Conservation (phyloP, 495 filamentous ascomycete species). For the Aspergillus bertholletiae region DNA sequence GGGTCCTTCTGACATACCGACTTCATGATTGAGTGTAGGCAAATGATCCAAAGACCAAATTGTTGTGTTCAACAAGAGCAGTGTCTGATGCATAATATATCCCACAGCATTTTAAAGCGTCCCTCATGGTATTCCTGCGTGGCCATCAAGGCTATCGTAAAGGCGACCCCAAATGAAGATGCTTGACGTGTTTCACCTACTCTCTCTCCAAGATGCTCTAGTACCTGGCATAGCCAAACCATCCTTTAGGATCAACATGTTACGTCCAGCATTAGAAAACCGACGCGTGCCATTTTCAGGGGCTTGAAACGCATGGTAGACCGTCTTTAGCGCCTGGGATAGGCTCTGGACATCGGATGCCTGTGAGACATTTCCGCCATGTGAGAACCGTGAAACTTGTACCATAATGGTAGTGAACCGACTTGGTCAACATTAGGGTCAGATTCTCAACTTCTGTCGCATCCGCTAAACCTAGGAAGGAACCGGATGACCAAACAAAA, state of each 20-base stretch:
- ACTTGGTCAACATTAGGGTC: conserved; percentile 37
- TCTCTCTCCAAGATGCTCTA: conserved; percentile 25
- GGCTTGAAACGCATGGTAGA: conserved; percentile 40
- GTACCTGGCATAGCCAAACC: conserved; percentile 28
- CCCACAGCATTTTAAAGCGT: background rate
- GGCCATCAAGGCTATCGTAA: conserved; percentile 15
- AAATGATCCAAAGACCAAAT: conserved; percentile 13
- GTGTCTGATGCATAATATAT: background rate
- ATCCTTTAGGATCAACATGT: conserved; percentile 40
- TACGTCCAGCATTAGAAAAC: conserved; percentile 42
- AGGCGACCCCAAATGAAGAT: conserved; percentile 25
- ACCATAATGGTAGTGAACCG: conserved; percentile 27
- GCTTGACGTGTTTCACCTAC: conserved; percentile 34
- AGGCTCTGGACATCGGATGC: conserved; percentile 38
- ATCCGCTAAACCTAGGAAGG: conserved; percentile 15
- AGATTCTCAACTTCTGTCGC: conserved; percentile 29
- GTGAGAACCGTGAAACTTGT: conserved; percentile 37
- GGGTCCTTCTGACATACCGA: conserved; percentile 29
- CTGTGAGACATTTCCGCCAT: conserved; percentile 36
- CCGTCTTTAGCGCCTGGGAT: conserved; percentile 35
- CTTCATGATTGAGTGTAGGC: conserved; percentile 36
- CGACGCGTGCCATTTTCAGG: conserved; percentile 39
- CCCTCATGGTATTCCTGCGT: background rate
- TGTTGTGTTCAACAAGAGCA: conserved; percentile 38
- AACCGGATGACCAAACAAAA: conserved; percentile 16